These are phyloP conservation scores for Fraxinus nigra DNA, from an alignment of 305 asterid species.

Conservation along the genomic window DNA sequence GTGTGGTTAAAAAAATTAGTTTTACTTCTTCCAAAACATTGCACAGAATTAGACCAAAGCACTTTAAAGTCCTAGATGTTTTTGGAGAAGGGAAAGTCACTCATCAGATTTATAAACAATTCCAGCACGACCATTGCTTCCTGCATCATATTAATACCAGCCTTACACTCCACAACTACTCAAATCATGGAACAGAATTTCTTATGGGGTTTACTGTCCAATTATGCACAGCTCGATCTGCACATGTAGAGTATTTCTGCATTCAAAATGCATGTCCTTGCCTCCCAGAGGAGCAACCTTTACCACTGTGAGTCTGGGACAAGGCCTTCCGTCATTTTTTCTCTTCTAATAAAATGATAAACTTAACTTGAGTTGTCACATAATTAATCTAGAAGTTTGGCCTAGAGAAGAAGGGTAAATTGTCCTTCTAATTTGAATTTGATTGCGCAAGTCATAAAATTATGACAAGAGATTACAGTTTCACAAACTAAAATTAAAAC, in stretches of 20 bases:
- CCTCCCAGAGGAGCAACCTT: not conserved
- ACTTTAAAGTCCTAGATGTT: not conserved
- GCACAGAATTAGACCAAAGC: not conserved
- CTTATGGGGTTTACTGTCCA: not conserved
- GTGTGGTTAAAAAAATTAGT: not conserved
- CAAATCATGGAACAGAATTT: not conserved
- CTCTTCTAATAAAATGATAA: not conserved
- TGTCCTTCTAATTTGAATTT: not conserved
- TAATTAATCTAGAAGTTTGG: not conserved
- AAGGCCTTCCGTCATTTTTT: not conserved
- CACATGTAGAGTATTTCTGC: not conserved
- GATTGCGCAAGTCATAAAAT: not conserved
- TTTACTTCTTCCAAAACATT: not conserved
- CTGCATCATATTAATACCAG: not conserved
- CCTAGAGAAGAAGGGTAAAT: not conserved
- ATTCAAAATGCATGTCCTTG: not conserved
- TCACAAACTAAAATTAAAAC: slow-evolving; percentile 6
- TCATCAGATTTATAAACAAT: not conserved
- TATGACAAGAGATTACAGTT: not conserved
- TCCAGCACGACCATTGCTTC: not conserved
- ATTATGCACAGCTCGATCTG: not conserved
- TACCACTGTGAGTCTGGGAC: not conserved
- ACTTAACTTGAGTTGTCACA: not conserved
- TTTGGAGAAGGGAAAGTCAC: not conserved
- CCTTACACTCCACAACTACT: not conserved